A percentile compares a stretch with the other conserved stretches of the same genome.
Evolutionary conservation across 257 asterid genomes (phyloP).

Genomic region (Petunia axillaris): DNA sequence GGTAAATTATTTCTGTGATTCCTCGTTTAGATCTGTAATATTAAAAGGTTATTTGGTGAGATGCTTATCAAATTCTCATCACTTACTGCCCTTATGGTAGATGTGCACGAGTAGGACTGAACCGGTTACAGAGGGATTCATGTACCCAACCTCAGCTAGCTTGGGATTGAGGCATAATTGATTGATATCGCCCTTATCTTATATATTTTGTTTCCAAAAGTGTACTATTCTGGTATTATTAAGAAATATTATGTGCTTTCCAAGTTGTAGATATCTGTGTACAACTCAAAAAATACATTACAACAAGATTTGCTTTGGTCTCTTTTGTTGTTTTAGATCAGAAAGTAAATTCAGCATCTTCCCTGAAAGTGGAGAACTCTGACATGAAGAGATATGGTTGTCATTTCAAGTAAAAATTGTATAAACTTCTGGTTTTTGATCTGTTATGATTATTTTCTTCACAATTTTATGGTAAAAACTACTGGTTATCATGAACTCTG

Average conservation of each 20-base stretch:
- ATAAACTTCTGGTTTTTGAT: not conserved
- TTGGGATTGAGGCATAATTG: slow-evolving; percentile 1
- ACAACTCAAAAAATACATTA: not conserved
- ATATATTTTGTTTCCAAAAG: not conserved
- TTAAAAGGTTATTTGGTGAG: not conserved
- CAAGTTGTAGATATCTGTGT: not conserved
- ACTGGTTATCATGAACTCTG: slow-evolving; percentile 9
- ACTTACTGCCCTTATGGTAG: not conserved
- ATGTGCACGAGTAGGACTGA: not conserved
- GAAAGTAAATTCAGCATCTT: not conserved
- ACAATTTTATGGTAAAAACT: not conserved
- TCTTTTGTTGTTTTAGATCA: not conserved
- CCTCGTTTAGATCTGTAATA: slow-evolving; percentile 5
- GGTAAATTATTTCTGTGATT: slow-evolving; percentile 45
- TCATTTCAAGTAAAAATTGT: not conserved
- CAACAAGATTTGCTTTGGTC: slow-evolving; percentile 2
- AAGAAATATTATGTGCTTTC: not conserved
- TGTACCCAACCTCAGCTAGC: not conserved
- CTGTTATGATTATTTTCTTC: slow-evolving; percentile 14
- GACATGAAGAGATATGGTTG: not conserved
- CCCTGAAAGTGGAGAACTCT: slow-evolving; percentile 20
- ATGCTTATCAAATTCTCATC: slow-evolving; percentile 17
- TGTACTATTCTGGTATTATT: not conserved
- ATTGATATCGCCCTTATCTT: not conserved
- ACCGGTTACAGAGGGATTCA: not conserved